Evolutionary conservation across 306 rosid species (phyloP), one percentile per base, ranked within the genome.

Genomic region (Vigna trinervia): DNA sequence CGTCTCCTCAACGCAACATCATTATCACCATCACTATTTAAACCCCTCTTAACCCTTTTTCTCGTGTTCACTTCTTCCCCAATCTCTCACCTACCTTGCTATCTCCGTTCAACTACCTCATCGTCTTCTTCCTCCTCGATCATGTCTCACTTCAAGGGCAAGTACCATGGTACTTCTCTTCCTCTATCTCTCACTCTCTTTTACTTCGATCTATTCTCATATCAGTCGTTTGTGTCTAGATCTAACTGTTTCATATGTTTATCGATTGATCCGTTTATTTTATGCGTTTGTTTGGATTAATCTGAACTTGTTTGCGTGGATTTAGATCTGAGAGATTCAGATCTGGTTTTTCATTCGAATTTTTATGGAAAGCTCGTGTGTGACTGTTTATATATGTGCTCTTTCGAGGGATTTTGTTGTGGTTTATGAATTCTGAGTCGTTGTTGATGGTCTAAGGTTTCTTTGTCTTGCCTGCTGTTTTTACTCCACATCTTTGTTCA

Each of bases 141-240:
- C 77, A 83, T 83, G 86, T 83, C 86, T 57, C 14, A 83, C 83
- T 83, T 83, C 77, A 83, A 65, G 61, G 62, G 77, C 83, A 83
- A 83, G 82, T 83, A 83, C 86, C 82, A 82, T 38, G 82, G 86
- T 83, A 73, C 5, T 13, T 26, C 1, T 7, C 1, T 4, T 23
- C 2, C 26, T 32, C 3, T 26, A 15, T 56, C 19, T 74, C 1
- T 32, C 2, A 26, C 50, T 56, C 32, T 67, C 1, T 2, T 8
- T 56, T 65, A 0, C 11, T 50, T 50, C 17, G 56, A 78, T 78
- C 79, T 77, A 0, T 22, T 45, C 0, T 32, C 1, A 0, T 77
- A 15, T 0, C 12, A 0, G 4, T 22, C 0, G 17, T 23, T 36
- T 17, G 17, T 9, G 56, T n/a, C 3, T 64, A 22, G 64, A 78